Conservation (phyloP, 768 basidiomycete species). For the Russula griseocarnosa region DNA sequence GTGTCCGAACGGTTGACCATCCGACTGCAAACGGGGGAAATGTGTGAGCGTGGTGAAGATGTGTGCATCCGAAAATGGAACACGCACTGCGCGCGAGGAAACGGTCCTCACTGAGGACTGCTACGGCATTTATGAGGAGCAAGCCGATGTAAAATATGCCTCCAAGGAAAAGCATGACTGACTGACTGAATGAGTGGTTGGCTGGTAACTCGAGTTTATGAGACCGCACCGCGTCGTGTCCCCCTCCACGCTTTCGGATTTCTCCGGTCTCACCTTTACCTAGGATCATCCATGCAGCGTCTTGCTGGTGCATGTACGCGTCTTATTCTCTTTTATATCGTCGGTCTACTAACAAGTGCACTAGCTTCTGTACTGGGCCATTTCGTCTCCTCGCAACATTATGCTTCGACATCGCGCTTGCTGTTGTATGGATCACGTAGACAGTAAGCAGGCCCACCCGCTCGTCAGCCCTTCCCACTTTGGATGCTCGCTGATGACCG, state of each 20-base stretch:
- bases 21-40: conserved; percentile 56
- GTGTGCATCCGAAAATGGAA: conserved; percentile 4
- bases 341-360: neutral
- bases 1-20: conserved; percentile 72
- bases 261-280: conserved; percentile 4
- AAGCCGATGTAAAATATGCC: conserved; percentile 81
- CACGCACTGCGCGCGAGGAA: conserved; percentile 87
- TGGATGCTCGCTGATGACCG: neutral
- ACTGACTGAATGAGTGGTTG: neutral
- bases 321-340: neutral
- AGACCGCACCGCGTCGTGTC: neutral
- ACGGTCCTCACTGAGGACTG: conserved; percentile 92
- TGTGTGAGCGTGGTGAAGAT: conserved; percentile 28
- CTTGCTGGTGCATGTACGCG: conserved; percentile 16
- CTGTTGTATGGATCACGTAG: conserved; percentile 22
- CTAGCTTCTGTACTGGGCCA: conserved; percentile 11
- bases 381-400: conserved; percentile 6
- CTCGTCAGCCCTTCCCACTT: neutral
- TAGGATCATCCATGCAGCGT: conserved; percentile 8
- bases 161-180: conserved; percentile 55
- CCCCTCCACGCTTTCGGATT: conserved; percentile 15
- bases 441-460: conserved; percentile 20
- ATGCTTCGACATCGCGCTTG: conserved; percentile 10
- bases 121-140: conserved; percentile 90
- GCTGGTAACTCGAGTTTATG: conserved; percentile 12